Conservation (phyloP, 768 basidiomycete species). For the Hygrophorus russula region DNA sequence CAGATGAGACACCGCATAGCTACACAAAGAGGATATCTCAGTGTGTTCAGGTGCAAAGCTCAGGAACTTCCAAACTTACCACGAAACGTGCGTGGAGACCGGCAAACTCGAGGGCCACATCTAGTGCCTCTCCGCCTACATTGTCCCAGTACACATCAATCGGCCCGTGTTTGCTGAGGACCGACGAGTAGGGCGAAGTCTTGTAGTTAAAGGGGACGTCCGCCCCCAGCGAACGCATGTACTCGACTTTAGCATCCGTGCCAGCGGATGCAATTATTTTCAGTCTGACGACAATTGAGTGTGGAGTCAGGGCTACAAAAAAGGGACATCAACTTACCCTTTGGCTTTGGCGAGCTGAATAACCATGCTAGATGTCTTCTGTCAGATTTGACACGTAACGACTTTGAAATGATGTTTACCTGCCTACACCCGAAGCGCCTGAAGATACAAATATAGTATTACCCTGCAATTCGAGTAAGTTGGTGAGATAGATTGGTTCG, state of each 20-base stretch:
- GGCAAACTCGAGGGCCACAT: conserved; percentile 25
- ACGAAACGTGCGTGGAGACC: conserved; percentile 24
- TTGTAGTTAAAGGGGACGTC: conserved; percentile 47
- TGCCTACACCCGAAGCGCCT: conserved; percentile 14
- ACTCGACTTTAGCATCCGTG: conserved; percentile 39
- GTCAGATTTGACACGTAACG: neutral
- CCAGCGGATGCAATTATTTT: conserved; percentile 22
- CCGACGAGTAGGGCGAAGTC: conserved; percentile 26
- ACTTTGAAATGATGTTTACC: conserved; percentile 1
- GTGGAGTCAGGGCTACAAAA: conserved; percentile 3
- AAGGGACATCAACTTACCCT: neutral
- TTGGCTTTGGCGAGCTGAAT: conserved; percentile 6
- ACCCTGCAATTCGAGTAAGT: conserved; percentile 7
- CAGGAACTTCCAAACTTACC: neutral
- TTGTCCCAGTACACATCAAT: conserved; percentile 30
- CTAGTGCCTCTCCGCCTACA: conserved; percentile 32
- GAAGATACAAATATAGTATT: conserved; percentile 15
- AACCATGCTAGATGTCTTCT: conserved; percentile 7
- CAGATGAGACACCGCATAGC: conserved; percentile 12
- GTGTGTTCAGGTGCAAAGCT: neutral
- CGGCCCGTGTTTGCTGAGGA: conserved; percentile 27
- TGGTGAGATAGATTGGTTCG: neutral
- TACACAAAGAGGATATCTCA: neutral
- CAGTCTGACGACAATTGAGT: neutral
- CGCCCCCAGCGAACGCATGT: conserved; percentile 28